A percentile compares a stretch with the other conserved stretches of the same genome.
Conservation (phyloP, 441 rosid genomes). For the Bocquillonia castaneifolia region DNA sequence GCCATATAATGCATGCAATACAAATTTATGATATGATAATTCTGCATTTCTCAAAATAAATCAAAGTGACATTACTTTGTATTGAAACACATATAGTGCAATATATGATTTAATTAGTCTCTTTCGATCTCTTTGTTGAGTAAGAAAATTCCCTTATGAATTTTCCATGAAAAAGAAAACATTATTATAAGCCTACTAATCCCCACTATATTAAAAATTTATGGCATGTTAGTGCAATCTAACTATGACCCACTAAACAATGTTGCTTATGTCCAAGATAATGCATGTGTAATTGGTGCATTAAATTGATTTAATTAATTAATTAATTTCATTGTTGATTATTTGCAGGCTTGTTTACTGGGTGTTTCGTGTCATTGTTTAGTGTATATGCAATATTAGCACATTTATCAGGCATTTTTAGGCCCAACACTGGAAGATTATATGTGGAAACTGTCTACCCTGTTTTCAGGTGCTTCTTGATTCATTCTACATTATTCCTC, state of each 20-base stretch:
- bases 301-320: neutral
- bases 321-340: conserved; percentile 6
- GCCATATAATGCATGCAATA: neutral
- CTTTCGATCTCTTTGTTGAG: neutral
- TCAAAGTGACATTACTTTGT: neutral
- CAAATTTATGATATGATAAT: neutral
- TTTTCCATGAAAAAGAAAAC: neutral
- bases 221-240: conserved; percentile 5
- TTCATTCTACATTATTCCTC: neutral
- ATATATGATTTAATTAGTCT: neutral
- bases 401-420: conserved; percentile 72
- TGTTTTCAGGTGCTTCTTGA: conserved; percentile 68
- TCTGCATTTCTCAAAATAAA: neutral
- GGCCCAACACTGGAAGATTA: conserved; percentile 39
- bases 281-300: neutral
- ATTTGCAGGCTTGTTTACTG: conserved; percentile 81
- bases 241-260: neutral
- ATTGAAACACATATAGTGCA: neutral
- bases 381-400: conserved; percentile 76
- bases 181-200: neutral
- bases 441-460: conserved; percentile 90
- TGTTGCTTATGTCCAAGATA: neutral
- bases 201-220: neutral
- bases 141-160: neutral
- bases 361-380: conserved; percentile 80